Percentiles rank a stretch among this genome's conserved stretches.
These are phyloP conservation scores for Epichloe scottii DNA, from an alignment of 2,329 filamentous ascomycete species.

Conservation along the genomic window DNA sequence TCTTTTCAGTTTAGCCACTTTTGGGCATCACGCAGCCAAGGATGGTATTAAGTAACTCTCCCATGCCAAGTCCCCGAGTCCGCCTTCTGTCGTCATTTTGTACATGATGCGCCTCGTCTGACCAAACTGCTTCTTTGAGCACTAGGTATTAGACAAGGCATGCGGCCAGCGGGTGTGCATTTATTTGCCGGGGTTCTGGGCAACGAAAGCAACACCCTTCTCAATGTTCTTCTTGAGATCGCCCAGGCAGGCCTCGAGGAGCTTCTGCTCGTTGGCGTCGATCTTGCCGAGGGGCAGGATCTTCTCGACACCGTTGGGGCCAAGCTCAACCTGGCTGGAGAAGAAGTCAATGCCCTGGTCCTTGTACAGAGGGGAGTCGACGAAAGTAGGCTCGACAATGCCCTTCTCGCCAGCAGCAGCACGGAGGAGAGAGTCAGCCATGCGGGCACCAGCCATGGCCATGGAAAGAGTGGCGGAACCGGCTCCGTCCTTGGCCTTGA, in stretches of 20 bases:
- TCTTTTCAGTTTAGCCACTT: neutral
- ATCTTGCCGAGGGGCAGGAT: conserved; percentile 79
- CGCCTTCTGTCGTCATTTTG: conserved; percentile 1
- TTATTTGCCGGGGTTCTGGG: conserved; percentile 49
- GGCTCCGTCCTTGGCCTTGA: conserved; percentile 96
- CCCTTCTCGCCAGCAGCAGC: conserved; percentile 89
- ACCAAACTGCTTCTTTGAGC: neutral
- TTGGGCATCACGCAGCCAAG: neutral
- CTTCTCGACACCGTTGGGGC: conserved; percentile 91
- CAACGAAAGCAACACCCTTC: conserved; percentile 63
- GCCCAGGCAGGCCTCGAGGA: conserved; percentile 71
- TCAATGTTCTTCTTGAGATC: conserved; percentile 92
- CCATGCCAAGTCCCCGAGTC: neutral
- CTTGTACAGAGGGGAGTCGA: conserved; percentile 96
- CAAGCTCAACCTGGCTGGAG: conserved; percentile 87
- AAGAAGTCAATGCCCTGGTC: conserved; percentile 97
- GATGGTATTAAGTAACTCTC: neutral
- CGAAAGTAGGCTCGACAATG: conserved; percentile 90
- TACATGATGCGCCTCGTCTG: conserved; percentile 1
- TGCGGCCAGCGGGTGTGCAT: conserved; percentile 1
- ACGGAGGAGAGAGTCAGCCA: conserved; percentile 86
- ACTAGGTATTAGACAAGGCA: neutral
- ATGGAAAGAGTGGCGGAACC: conserved; percentile 97
- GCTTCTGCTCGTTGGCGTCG: conserved; percentile 74
- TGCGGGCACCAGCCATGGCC: conserved; percentile 82